Percentiles rank a stretch among this genome's conserved stretches.
Evolutionary conservation across 306 rosid genomes (phyloP).

Genomic region (Cyclanthera cordifolia): DNA sequence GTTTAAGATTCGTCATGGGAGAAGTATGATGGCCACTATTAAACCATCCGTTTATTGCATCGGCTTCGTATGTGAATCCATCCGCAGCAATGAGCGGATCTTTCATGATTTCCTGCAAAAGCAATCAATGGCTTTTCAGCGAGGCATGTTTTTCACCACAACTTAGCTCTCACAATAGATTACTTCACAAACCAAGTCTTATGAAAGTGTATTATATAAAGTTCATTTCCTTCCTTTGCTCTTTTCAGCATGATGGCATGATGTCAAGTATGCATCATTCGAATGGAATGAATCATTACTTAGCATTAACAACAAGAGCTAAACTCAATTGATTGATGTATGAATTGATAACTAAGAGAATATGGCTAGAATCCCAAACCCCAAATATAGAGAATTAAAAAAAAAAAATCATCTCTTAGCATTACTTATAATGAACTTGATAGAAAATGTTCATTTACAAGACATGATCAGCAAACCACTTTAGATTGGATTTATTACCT

Average conservation of each 20-base stretch:
- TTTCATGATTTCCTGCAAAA: constrained; percentile 74
- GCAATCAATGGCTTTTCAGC: constrained; percentile 13
- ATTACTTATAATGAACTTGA: not conserved
- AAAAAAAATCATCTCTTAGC: too few species aligned
- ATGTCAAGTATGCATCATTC: not conserved
- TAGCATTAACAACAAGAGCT: not conserved
- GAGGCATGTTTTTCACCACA: not conserved
- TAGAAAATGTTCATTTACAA: not conserved
- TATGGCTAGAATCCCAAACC: too few species aligned
- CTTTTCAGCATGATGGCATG: not conserved
- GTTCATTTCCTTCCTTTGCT: not conserved
- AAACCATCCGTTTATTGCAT: constrained; percentile 85
- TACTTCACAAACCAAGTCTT: not conserved
- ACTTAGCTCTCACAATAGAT: not conserved
- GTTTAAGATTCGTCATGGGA: constrained; percentile 93
- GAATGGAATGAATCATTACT: not conserved
- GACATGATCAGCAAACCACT: not conserved
- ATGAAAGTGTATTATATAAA: not conserved
- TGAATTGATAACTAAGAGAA: too few species aligned
- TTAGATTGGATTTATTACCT: constrained; percentile 36
- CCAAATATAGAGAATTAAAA: too few species aligned
- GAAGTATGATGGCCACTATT: constrained; percentile 80
- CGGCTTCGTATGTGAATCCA: constrained; percentile 88
- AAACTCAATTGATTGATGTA: too few species aligned
- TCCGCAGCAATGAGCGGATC: constrained; percentile 93